Percentiles rank a stretch among this genome's conserved stretches.
Evolutionary conservation across 1,284 basidiomycete species (phyloP).

Genomic region (Sanghuangporus baumii): DNA sequence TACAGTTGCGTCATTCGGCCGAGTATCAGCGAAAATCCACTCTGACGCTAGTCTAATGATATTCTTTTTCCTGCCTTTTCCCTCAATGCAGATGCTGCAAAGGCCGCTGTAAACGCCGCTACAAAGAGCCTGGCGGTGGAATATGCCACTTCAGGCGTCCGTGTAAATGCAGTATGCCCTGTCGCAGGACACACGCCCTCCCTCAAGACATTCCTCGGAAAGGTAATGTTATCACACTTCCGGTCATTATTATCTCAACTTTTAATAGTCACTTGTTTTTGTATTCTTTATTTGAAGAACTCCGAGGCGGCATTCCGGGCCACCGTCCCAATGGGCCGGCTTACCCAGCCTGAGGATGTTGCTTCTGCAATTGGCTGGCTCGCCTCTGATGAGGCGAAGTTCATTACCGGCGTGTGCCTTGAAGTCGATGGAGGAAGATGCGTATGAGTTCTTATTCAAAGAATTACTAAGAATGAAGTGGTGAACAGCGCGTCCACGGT

Average conservation of each 20-base stretch:
- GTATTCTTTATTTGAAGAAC: neutral
- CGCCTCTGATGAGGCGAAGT: conserved; percentile 78
- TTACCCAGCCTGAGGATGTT: conserved; percentile 15
- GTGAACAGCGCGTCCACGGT: neutral
- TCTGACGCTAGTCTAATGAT: neutral
- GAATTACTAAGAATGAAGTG: neutral
- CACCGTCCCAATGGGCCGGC: conserved; percentile 14
- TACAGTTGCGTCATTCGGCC: conserved; percentile 14
- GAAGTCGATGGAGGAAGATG: conserved; percentile 72
- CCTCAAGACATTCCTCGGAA: conserved; percentile 14
- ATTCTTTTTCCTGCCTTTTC: neutral
- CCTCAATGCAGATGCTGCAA: conserved; percentile 4
- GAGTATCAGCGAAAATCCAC: neutral
- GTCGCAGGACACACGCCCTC: conserved; percentile 14
- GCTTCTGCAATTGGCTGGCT: conserved; percentile 70
- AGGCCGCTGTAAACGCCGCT: conserved; percentile 8
- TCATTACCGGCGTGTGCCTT: conserved; percentile 82
- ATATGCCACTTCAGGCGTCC: conserved; percentile 7
- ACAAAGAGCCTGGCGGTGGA: conserved; percentile 12
- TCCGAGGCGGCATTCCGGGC: conserved; percentile 9
- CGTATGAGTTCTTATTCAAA: neutral
- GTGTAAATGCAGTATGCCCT: conserved; percentile 14
- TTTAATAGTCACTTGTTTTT: neutral
- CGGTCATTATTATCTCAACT: neutral
- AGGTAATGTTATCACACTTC: neutral